Base-by-base conservation (phyloP, 257 asterid species). In the Mentha longifolia region DNA sequence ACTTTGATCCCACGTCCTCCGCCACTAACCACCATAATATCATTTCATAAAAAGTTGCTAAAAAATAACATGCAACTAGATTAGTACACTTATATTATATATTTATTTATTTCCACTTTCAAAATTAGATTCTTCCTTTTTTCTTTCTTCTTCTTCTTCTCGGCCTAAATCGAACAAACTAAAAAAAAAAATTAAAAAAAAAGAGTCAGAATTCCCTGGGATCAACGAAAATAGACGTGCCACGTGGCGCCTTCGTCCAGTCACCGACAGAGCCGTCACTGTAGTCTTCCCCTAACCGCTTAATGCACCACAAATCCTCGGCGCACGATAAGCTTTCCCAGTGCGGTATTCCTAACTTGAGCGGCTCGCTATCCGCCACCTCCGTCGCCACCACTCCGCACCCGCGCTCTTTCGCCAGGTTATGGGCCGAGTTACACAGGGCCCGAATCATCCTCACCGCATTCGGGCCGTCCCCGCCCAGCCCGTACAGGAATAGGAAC, bases 381-480 rank as follows among this genome's bases (percentile, higher is more conserved):
- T 92, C 98, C 9, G 98, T 88, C 4, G 92, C 98, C 85, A 92
- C 97, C 78, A 92, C 98, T 2, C 87, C 92, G 5, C 96, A 88
- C 17, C 86, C 89, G 7, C 76, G 57, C 0, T 85, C 89, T 69
- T 81, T 82, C 0, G 92, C 98, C 68, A 92, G 0, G 60, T 92
- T 89, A 17, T 89, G 97, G n/a, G 97, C 96, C 70, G 46, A 31
- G 8, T 78, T 81, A 55, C 97, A 92, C 0, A 90, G 70, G 13
- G 85, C 82, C 74, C 54, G 80, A 1, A 68, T 41, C 35, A 81
- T 59, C 43, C 70, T 72, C 2, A 31, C 85, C 2, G 81, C 65
- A 15, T 71, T 68, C 35, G 91, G 96, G 88, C 98, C 98, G 10
- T 88, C 89, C 3, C 97, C 98, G 0, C 98, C 97, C 13, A 92